Conservation (phyloP, 768 basidiomycete species). For the Calvatia gigantea region DNA sequence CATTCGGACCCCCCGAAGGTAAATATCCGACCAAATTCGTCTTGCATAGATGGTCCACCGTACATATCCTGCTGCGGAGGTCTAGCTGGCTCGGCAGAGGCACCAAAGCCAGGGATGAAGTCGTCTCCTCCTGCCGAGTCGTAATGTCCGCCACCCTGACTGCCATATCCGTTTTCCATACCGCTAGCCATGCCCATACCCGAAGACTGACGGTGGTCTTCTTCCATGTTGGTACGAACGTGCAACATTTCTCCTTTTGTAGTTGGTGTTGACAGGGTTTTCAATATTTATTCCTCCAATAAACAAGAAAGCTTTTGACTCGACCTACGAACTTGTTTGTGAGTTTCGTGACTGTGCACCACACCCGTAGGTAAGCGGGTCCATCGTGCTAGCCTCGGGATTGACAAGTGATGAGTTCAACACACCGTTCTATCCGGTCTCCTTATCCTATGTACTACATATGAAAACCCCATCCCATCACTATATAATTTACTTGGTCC, state of each 20-base stretch:
- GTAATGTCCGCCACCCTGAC: constrained; percentile 1
- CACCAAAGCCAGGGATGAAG: constrained; percentile 10
- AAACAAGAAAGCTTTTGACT: too few relatives aligned
- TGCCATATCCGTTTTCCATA: constrained; percentile 2
- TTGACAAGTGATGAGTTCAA: too few relatives aligned
- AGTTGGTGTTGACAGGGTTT: too few relatives aligned
- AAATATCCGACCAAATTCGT: constrained; percentile 11
- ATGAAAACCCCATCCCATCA: too few relatives aligned
- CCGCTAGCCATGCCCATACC: not conserved
- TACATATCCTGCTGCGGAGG: constrained; percentile 6
- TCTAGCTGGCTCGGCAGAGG: constrained; percentile 1
- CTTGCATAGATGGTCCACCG: not conserved
- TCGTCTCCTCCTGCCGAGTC: constrained; percentile 7
- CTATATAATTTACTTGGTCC: too few relatives aligned
- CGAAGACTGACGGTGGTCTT: constrained; percentile 5
- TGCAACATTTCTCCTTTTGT: not conserved
- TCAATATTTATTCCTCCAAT: too few relatives aligned
- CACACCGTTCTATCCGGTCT: too few relatives aligned
- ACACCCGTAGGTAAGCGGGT: too few relatives aligned
- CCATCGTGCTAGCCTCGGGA: too few relatives aligned
- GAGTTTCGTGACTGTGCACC: too few relatives aligned
- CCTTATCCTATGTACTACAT: too few relatives aligned
- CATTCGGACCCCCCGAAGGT: constrained; percentile 6
- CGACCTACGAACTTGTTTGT: too few relatives aligned
- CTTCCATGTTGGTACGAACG: not conserved